Evolutionary conservation across 2,329 filamentous ascomycete species (phyloP), one percentile per base, ranked within the genome.

Genomic region (Sclerotiophoma versabilis): DNA sequence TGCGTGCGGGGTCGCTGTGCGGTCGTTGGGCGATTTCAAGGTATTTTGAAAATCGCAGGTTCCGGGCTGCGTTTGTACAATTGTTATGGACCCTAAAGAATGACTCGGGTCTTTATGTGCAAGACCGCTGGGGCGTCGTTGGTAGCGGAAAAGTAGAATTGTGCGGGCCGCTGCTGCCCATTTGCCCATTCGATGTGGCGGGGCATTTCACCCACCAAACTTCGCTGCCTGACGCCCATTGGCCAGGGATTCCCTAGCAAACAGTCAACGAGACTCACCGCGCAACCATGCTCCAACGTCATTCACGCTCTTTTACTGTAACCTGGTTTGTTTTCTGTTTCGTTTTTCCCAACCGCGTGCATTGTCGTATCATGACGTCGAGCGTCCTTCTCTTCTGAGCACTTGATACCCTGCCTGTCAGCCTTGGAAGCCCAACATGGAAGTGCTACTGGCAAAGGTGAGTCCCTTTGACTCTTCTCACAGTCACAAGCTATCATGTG

Each of bases 401-500:
- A 20, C 30, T 4, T 15, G 23, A 42, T 34, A 23, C 22, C 34
- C 46, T n/a, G 20, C 30, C 32, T 39, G 12, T 29, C 47, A 32
- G n/a, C 22, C 42, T 48, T 15, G 52, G 41, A 19, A 27, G 7
- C 38, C 57, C 72, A 81, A 66, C 54, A 96, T 96, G 92, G 92
- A 96, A 72, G 81, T 81, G 41, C 80, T 89, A 45, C 76, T 90
- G 37, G 76, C 80, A 45, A 86, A 86, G 72, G 86, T 88, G 68
- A 59, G 66, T 49, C 44, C 14, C 17, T 5, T 30, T 39, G 38
- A 44, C 60, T 54, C 26, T 26, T 9, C 47, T 10, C 49, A 46
- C 27, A 49, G 37, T 48, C 53, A 57, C 43, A 23, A 14, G 20
- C 17, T 11, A 47, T 36, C 14, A 26, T n/a, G n/a, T 5, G 34